Evolutionary conservation across 2,329 filamentous ascomycete genomes (phyloP).

Genomic region (Beauveria australis): DNA sequence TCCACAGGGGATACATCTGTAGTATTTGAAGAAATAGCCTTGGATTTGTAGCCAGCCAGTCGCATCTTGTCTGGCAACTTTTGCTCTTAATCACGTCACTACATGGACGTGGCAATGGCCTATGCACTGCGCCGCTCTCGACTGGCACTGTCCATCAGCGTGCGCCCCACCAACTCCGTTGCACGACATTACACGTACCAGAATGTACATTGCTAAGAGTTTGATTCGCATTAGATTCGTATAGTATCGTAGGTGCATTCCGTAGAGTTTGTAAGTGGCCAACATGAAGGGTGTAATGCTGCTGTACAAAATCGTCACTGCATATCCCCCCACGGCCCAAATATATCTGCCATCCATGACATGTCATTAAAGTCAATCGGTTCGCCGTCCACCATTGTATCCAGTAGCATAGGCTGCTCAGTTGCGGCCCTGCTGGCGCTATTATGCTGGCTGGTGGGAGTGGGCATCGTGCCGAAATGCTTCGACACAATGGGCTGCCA

Average conservation of each 20-base stretch:
- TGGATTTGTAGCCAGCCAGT: not conserved
- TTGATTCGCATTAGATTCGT: not conserved
- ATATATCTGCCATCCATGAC: slow-evolving; percentile 30
- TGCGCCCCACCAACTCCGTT: not conserved
- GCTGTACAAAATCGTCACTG: slow-evolving; percentile 13
- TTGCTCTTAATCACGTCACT: not conserved
- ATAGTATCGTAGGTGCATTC: not conserved
- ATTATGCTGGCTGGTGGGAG: slow-evolving; percentile 20
- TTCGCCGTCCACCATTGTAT: slow-evolving; percentile 15
- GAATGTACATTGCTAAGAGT: not conserved
- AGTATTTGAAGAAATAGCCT: not conserved
- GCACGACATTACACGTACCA: not conserved
- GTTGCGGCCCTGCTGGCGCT: slow-evolving; percentile 4
- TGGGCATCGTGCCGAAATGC: slow-evolving; percentile 22
- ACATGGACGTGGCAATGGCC: not conserved
- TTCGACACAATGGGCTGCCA: slow-evolving; percentile 29
- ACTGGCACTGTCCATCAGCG: not conserved
- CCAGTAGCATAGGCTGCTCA: slow-evolving; percentile 13
- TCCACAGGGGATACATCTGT: not conserved
- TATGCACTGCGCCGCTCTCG: not conserved
- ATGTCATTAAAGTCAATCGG: slow-evolving; percentile 27
- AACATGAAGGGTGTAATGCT: not conserved
- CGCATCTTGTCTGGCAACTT: not conserved
- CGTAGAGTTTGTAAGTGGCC: not conserved
- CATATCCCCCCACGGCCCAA: slow-evolving; percentile 30